phyloP scores from a whole-genome alignment of 371 early-diverging fungal genomes.

The Rhizopus microsporus region DNA sequence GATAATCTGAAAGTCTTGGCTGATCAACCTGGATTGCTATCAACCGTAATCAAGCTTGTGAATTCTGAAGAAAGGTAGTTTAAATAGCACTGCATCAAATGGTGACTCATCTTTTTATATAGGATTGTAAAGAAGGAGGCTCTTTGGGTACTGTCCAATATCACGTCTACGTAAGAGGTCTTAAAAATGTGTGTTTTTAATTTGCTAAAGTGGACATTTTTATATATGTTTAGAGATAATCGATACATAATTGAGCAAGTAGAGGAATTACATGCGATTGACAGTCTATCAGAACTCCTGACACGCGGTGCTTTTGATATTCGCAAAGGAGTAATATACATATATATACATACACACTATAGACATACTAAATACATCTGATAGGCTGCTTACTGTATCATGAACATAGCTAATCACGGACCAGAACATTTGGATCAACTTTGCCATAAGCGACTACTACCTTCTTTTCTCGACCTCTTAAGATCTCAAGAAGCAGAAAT shows the following conservation, averaged over 20 bases:
- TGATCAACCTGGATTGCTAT: slow-evolving; percentile 48
- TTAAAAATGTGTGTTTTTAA: neutral
- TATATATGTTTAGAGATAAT: slow-evolving; percentile 12
- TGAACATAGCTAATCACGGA: slow-evolving; percentile 31
- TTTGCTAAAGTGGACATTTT: slow-evolving; percentile 9
- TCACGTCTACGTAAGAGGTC: slow-evolving; percentile 60
- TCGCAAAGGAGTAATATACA: slow-evolving; percentile 59
- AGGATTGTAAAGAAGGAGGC: slow-evolving; percentile 74
- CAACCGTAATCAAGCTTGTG: slow-evolving; percentile 47
- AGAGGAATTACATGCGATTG: slow-evolving; percentile 51
- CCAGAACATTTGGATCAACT: slow-evolving; percentile 24
- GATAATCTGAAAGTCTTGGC: slow-evolving; percentile 54
- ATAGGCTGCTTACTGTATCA: slow-evolving; percentile 30
- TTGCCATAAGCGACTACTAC: slow-evolving; percentile 13
- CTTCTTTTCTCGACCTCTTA: slow-evolving; percentile 23
- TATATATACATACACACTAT: neutral
- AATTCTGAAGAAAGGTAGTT: slow-evolving; percentile 62
- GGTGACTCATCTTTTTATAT: slow-evolving; percentile 14
- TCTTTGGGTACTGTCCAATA: slow-evolving; percentile 73
- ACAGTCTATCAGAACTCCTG: slow-evolving; percentile 56
- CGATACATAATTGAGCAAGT: slow-evolving; percentile 35
- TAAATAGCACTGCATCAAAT: neutral
- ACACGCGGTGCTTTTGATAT: slow-evolving; percentile 62
- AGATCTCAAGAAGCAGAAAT: slow-evolving; percentile 33
- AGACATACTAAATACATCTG: neutral